A percentile compares a stretch with the other conserved stretches of the same genome.
phyloP scores from a whole-genome alignment of 2,329 filamentous ascomycete species.

The Botrytis elliptica region DNA sequence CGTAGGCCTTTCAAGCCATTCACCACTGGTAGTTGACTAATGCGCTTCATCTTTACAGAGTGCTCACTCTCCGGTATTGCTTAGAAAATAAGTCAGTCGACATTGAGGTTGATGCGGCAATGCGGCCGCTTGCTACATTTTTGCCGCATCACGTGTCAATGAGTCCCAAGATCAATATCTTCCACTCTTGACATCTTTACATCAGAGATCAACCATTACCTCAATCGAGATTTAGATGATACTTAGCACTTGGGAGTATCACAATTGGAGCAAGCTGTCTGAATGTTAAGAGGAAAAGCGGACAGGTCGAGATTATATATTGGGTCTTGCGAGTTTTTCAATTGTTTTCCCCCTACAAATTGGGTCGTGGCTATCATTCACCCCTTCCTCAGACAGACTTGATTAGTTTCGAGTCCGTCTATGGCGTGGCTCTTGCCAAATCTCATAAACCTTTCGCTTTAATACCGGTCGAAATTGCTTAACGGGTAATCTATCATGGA shows the following conservation, averaged over 20 bases:
- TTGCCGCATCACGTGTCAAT: not conserved
- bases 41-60: constrained; percentile 37
- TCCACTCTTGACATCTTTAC: not conserved
- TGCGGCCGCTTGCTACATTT: not conserved
- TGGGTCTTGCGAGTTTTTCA: not conserved
- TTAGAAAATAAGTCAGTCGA: constrained; percentile 11
- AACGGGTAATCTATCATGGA: not conserved
- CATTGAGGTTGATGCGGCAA: not conserved
- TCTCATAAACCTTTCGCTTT: not conserved
- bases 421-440: not conserved
- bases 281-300: not conserved
- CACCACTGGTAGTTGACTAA: constrained; percentile 30
- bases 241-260: not conserved
- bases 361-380: not conserved
- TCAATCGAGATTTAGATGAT: not conserved
- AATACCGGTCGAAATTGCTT: not conserved
- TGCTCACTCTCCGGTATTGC: not conserved
- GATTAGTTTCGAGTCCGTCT: not conserved
- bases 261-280: not conserved
- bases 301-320: not conserved
- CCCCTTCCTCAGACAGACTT: not conserved
- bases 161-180: not conserved
- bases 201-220: not conserved
- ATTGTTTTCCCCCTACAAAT: not conserved
- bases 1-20: constrained; percentile 23